Percentiles rank a stretch among this genome's conserved stretches.
phyloP scores from a whole-genome alignment of 441 rosid species.

The Macaranga tanarius region DNA sequence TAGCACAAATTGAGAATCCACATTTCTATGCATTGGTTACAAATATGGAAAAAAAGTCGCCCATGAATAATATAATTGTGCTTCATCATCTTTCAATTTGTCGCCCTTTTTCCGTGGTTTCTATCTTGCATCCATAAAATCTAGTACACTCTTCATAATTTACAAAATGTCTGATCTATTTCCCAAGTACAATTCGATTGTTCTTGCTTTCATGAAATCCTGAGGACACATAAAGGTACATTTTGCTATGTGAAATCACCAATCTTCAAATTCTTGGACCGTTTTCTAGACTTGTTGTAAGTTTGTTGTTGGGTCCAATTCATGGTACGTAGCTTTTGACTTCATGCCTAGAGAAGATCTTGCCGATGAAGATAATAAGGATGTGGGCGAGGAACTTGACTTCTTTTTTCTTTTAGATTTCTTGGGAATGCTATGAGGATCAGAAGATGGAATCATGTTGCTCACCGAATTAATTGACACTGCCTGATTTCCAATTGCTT shows the following conservation, averaged over 20 bases:
- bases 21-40: conserved; percentile 15
- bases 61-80: no score
- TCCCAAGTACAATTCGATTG: not conserved
- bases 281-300: conserved; percentile 22
- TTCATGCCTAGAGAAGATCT: conserved; percentile 40
- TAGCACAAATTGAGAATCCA: conserved; percentile 20
- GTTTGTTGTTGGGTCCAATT: conserved; percentile 18
- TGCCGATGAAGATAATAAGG: conserved; percentile 35
- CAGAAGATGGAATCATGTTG: conserved; percentile 32
- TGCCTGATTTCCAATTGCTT: conserved; percentile 32
- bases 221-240: not conserved
- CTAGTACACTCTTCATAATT: conserved; percentile 9
- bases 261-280: not conserved
- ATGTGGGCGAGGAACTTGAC: conserved; percentile 34
- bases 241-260: not conserved
- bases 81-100: conserved; percentile 3
- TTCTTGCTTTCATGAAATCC: conserved; percentile 7
- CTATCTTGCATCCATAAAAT: not conserved
- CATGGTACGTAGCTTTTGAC: conserved; percentile 27
- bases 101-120: not conserved
- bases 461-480: conserved; percentile 20
- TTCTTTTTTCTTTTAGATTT: conserved; percentile 51
- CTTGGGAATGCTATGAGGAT: conserved; percentile 44
- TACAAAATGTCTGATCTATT: conserved; percentile 24
- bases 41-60: not conserved